Conservation (phyloP, 2,329 filamentous ascomycete genomes). For the Fonsecaea pedrosoi region DNA sequence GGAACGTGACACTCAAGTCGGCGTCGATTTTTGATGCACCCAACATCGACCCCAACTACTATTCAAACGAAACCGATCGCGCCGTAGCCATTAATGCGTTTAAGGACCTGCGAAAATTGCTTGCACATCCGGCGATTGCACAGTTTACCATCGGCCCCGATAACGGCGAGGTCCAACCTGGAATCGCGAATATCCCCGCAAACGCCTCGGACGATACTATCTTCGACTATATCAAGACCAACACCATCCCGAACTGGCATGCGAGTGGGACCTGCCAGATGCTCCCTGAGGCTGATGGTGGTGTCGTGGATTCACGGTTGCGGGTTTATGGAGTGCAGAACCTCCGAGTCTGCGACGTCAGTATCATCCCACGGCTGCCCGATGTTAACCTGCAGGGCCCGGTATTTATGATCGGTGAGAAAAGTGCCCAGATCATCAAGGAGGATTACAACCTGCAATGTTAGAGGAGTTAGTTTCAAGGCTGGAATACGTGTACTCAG, state of each 20-base stretch:
- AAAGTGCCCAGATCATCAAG: conserved; percentile 45
- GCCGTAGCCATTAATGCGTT: conserved; percentile 39
- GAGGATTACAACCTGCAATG: conserved; percentile 36
- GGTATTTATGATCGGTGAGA: conserved; percentile 46
- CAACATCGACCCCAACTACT: conserved; percentile 38
- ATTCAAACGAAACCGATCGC: conserved; percentile 31
- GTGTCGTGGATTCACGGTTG: conserved; percentile 44
- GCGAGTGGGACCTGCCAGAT: conserved; percentile 46
- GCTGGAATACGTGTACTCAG: neutral
- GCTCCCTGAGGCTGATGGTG: conserved; percentile 42
- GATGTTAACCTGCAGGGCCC: conserved; percentile 47
- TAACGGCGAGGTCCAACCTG: conserved; percentile 25
- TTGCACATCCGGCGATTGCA: conserved; percentile 27
- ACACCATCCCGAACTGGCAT: conserved; percentile 39
- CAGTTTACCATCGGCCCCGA: conserved; percentile 48
- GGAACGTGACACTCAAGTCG: conserved; percentile 36
- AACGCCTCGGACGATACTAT: conserved; percentile 40
- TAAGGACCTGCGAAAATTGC: conserved; percentile 40
- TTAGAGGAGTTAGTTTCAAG: neutral
- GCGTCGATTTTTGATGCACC: conserved; percentile 27
- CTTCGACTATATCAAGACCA: conserved; percentile 38
- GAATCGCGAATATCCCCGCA: conserved; percentile 25
- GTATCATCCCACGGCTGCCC: conserved; percentile 45
- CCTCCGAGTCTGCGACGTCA: conserved; percentile 45
- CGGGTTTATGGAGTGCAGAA: conserved; percentile 44